Evolutionary conservation across 805 yeast species (phyloP).

Genomic region (Metschnikowia cerradonensis): DNA sequence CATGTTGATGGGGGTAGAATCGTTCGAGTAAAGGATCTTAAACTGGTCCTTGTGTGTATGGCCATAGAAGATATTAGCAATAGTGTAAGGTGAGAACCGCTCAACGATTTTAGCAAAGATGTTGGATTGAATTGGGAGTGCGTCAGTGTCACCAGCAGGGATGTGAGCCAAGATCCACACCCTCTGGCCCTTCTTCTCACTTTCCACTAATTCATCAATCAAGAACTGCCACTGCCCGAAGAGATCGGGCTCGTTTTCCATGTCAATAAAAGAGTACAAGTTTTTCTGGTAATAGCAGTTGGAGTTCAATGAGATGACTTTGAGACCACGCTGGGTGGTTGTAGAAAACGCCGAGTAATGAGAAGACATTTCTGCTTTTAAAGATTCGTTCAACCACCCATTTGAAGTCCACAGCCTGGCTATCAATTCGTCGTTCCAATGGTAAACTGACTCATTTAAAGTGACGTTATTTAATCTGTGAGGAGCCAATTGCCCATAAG

Average conservation of each 20-base stretch:
- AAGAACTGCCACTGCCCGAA: conserved; percentile 63
- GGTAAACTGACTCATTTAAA: conserved; percentile 22
- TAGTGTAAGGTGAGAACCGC: conserved; percentile 64
- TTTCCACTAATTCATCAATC: conserved; percentile 56
- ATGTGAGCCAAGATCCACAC: conserved; percentile 76
- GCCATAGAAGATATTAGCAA: conserved; percentile 67
- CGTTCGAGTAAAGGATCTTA: conserved; percentile 47
- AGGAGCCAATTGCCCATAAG: conserved; percentile 67
- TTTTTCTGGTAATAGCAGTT: conserved; percentile 66
- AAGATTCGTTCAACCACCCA: conserved; percentile 32
- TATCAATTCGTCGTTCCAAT: conserved; percentile 38
- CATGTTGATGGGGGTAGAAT: conserved; percentile 46
- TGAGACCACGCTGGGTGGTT: conserved; percentile 47
- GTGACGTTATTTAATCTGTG: conserved; percentile 14
- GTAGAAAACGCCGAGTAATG: conserved; percentile 64
- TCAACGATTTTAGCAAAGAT: conserved; percentile 54
- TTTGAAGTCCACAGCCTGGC: conserved; percentile 34
- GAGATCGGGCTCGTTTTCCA: conserved; percentile 52
- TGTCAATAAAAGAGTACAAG: conserved; percentile 47
- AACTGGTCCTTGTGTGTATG: conserved; percentile 71
- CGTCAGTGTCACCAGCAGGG: conserved; percentile 52
- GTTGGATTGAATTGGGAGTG: conserved; percentile 58
- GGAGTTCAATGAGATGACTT: conserved; percentile 45
- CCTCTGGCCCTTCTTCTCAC: conserved; percentile 54
- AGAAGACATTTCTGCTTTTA: conserved; percentile 25